phyloP scores from a whole-genome alignment of 1,284 basidiomycete species.

The Ceratobasidium theobromae region DNA sequence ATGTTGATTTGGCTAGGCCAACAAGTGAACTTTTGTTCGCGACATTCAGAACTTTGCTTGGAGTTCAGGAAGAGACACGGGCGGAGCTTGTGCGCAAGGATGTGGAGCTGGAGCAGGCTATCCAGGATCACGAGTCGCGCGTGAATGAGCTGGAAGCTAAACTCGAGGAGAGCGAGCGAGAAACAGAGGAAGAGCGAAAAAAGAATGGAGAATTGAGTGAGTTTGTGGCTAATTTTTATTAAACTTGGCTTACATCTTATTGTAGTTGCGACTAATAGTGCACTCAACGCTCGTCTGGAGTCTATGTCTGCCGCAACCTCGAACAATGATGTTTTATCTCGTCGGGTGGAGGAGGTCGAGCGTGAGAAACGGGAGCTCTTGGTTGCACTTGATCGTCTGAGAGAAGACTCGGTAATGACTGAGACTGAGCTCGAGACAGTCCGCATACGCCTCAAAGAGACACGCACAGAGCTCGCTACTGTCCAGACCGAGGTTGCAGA shows the following conservation, averaged over 20 bases:
- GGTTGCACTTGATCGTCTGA: constrained; percentile 67
- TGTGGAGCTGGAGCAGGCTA: constrained; percentile 73
- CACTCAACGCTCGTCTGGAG: constrained; percentile 57
- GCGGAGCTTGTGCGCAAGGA: constrained; percentile 68
- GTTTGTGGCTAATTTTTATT: constrained; percentile 38
- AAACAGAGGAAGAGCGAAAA: constrained; percentile 55
- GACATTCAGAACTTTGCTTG: not conserved
- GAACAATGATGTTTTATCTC: constrained; percentile 59
- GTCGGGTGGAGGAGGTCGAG: constrained; percentile 66
- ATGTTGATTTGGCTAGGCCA: constrained; percentile 11
- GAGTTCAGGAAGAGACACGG: constrained; percentile 57
- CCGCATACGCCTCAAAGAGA: constrained; percentile 66
- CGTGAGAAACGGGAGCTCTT: constrained; percentile 79
- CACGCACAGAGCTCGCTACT: constrained; percentile 67
- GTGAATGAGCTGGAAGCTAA: constrained; percentile 57
- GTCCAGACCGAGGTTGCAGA: constrained; percentile 69
- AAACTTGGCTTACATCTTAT: constrained; percentile 2
- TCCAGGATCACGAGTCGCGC: constrained; percentile 67
- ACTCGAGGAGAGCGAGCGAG: constrained; percentile 53
- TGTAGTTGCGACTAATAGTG: constrained; percentile 54
- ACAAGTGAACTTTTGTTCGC: constrained; percentile 22
- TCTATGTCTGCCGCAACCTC: constrained; percentile 55
- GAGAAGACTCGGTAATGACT: constrained; percentile 53
- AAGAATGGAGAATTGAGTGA: constrained; percentile 66
- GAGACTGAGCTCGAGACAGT: constrained; percentile 62